Conservation (phyloP, 345 rosid species). For the Hibiscus syriacus region DNA sequence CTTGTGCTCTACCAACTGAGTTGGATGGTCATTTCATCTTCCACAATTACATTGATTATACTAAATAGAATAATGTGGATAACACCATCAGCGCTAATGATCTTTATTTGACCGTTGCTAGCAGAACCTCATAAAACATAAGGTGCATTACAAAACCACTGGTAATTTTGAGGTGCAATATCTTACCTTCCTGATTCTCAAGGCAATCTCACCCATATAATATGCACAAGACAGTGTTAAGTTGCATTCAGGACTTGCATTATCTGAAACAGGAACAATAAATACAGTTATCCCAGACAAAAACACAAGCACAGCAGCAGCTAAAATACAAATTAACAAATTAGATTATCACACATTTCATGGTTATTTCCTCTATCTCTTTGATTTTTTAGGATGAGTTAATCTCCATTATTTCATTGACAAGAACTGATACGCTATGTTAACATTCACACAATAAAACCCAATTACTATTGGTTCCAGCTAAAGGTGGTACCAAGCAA, state of each 20-base stretch:
- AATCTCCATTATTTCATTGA: not conserved
- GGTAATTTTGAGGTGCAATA: not conserved
- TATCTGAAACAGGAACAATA: conserved; percentile 35
- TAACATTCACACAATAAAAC: not conserved
- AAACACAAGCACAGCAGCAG: not conserved
- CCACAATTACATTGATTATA: not conserved
- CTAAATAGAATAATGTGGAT: not conserved
- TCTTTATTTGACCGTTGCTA: not conserved
- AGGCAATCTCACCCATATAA: conserved; percentile 88
- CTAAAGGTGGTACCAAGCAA: not conserved
- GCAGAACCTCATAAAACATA: not conserved
- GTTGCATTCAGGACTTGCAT: conserved; percentile 89
- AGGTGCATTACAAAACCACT: not conserved
- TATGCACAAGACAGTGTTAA: conserved; percentile 68
- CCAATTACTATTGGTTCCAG: not conserved
- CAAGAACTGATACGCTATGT: not conserved
- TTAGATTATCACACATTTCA: not conserved
- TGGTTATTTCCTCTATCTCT: not conserved
- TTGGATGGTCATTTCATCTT: too few relatives aligned
- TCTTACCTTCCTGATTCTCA: conserved; percentile 84
- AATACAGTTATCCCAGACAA: not conserved
- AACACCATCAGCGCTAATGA: not conserved
- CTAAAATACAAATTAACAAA: not conserved
- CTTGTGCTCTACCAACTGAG: too few relatives aligned
- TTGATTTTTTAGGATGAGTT: not conserved